Conservation (phyloP, 2,329 filamentous ascomycete species). For the Diaporthe vaccinii region DNA sequence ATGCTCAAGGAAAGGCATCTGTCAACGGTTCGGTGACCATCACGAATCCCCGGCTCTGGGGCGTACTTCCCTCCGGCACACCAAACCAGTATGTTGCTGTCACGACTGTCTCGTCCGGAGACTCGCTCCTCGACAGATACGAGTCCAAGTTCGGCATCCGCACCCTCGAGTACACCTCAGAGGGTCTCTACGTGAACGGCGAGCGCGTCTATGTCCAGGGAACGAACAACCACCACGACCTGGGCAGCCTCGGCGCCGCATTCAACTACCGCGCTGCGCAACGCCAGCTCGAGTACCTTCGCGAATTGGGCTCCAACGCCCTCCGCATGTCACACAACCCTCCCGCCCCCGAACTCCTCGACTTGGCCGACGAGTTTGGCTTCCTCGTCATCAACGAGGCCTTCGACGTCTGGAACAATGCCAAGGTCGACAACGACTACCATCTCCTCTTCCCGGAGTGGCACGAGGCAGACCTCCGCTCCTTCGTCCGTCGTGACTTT, state of each 20-base stretch:
- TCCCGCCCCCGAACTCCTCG: constrained; percentile 63
- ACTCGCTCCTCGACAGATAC: constrained; percentile 56
- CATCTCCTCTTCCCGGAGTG: constrained; percentile 65
- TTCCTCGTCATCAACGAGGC: constrained; percentile 67
- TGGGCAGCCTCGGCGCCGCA: constrained; percentile 63
- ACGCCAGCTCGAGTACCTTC: constrained; percentile 63
- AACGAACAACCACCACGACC: constrained; percentile 65
- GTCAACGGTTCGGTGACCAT: constrained; percentile 53
- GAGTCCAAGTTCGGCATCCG: constrained; percentile 66
- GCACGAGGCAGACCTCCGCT: constrained; percentile 65
- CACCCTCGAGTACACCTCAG: constrained; percentile 53
- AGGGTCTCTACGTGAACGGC: constrained; percentile 62
- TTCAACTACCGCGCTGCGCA: constrained; percentile 63
- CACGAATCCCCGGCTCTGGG: constrained; percentile 61
- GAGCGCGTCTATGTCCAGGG: constrained; percentile 59
- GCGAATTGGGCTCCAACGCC: constrained; percentile 63
- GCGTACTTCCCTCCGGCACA: constrained; percentile 58
- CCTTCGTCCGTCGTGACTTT: constrained; percentile 65
- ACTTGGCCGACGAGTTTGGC: constrained; percentile 63
- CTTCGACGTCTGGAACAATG: constrained; percentile 62
- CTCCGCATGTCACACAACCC: constrained; percentile 68
- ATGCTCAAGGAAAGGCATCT: constrained; percentile 49
- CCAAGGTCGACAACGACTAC: constrained; percentile 63
- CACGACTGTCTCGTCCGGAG: constrained; percentile 53
- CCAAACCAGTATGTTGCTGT: constrained; percentile 64